Percentiles rank a stretch among this genome's conserved stretches.
Conservation (phyloP, 345 rosid genomes). For the Murraya paniculata region DNA sequence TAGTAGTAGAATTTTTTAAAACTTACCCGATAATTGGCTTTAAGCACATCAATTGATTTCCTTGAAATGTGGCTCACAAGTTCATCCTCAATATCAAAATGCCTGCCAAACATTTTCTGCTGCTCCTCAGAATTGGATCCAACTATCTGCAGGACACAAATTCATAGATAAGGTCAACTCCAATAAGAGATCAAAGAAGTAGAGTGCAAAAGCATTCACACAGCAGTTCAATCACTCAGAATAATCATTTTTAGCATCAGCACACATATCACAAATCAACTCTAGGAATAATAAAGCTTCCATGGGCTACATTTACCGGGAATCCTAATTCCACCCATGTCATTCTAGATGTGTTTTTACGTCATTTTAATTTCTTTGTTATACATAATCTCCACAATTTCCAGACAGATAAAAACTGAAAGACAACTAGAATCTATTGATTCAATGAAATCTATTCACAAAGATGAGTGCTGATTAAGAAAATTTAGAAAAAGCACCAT, state of each 20-base stretch:
- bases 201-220: background rate
- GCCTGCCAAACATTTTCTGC: conserved; percentile 91
- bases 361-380: background rate
- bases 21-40: conserved; percentile 75
- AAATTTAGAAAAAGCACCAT: background rate
- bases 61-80: conserved; percentile 89
- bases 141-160: conserved; percentile 48
- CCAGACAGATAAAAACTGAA: background rate
- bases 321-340: background rate
- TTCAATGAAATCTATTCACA: background rate
- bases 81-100: conserved; percentile 80
- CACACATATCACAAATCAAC: background rate
- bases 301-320: background rate
- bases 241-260: background rate
- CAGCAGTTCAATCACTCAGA: background rate
- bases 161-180: background rate
- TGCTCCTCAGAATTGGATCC: conserved; percentile 74
- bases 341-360: background rate
- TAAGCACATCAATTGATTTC: conserved; percentile 79
- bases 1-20: background rate
- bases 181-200: background rate
- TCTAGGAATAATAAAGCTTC: background rate
- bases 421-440: background rate
- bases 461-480: background rate
- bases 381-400: background rate